phyloP scores from a whole-genome alignment of 192 early-diverging fungal genomes.

The Dissophora globulifera region DNA sequence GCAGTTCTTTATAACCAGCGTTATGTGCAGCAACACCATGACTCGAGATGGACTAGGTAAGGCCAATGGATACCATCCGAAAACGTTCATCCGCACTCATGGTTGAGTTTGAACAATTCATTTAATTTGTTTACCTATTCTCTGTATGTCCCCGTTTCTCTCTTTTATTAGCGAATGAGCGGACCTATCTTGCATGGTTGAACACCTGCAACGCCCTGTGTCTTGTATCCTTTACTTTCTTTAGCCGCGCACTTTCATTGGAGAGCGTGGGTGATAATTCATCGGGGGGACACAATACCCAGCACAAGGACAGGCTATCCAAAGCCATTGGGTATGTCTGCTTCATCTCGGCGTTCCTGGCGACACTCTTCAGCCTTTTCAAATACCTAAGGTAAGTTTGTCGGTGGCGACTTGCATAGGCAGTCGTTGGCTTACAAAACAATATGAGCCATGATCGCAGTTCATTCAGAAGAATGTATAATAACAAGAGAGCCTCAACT shows the following conservation, averaged over 20 bases:
- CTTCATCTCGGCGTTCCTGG: conserved; percentile 21
- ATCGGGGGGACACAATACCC: background rate
- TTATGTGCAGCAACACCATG: conserved; percentile 53
- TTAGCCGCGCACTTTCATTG: conserved; percentile 15
- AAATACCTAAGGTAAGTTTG: conserved; percentile 41
- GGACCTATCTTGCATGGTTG: conserved; percentile 44
- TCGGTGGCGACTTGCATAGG: too few relatives aligned
- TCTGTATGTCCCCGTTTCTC: background rate
- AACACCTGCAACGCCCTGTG: conserved; percentile 19
- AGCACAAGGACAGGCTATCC: conserved; percentile 17
- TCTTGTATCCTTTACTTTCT: conserved; percentile 42
- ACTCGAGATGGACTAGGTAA: conserved; percentile 45
- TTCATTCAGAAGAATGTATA: too few relatives aligned
- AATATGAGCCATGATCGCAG: too few relatives aligned
- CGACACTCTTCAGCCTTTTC: conserved; percentile 19
- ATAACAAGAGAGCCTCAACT: too few relatives aligned
- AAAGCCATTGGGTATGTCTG: conserved; percentile 28
- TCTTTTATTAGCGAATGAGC: conserved; percentile 35
- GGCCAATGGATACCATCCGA: background rate
- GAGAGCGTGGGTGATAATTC: background rate
- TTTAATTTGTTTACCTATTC: too few relatives aligned
- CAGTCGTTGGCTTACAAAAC: too few relatives aligned
- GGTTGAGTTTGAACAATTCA: too few relatives aligned
- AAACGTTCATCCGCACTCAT: too few relatives aligned
- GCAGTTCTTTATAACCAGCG: conserved; percentile 37